Base-by-base conservation (phyloP, 371 early-diverging fungal genomes). In the Mucor indicus region DNA sequence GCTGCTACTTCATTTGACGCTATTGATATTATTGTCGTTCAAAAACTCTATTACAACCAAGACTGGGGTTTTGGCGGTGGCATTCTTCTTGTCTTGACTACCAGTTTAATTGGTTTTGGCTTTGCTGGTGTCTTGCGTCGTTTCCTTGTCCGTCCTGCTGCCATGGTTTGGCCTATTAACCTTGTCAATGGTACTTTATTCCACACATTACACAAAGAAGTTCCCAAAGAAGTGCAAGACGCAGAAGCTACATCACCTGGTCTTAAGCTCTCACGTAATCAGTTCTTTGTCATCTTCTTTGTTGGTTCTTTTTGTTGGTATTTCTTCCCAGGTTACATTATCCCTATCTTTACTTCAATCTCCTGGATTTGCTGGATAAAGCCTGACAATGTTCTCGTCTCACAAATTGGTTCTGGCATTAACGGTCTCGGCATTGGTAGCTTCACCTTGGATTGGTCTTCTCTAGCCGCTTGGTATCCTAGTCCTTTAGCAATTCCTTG, bases 91-190 rank as follows among this genome's bases (percentile, higher is more conserved):
- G 60, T 90, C 13, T 50, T 89, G 46, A 75, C 84, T 0, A 86
- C 90, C 15, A 64, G 64, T 62, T 48, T 87, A 39, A 64, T 91
- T 44, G 95, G 95, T 10, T 92, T 86, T 59, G 91, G 92, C 10
- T 77, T 93, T 43, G 89, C 93, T 15, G 96, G 94, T 32, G 57
- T 90, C 4, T 69, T 79, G 35, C 82, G 91, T 31, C 75, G 81
- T 16, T 90, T 81, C 64, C 69, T 93, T 15, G 90, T 95, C 10
- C 75, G 81, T 17, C 93, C 93, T 25, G 50, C 75, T 6, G 44
- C 64, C 73, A 92, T 95, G 93, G 74, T 92, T 19, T 94, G 93
- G 93, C 93, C 93, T 3, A 67, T 78, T 24, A 83, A 75, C 33
- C 62, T 95, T 32, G 81, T 90, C 41, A 77, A 76, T 46, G 83